phyloP scores from a whole-genome alignment of 75 land plant genomes.

The Pinus albicaulis region DNA sequence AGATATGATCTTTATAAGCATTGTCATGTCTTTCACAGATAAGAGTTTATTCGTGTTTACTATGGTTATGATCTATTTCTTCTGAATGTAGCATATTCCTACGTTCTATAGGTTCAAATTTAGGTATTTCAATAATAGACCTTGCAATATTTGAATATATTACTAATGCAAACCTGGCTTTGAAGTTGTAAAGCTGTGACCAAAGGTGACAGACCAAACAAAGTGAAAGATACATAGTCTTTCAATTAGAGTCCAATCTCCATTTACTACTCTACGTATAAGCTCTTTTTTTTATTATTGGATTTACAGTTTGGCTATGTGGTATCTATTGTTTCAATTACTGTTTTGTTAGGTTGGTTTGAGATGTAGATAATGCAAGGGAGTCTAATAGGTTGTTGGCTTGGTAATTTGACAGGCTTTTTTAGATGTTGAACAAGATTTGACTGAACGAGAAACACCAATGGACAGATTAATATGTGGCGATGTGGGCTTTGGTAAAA shows the following conservation, averaged over 20 bases:
- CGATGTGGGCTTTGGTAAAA: constrained; percentile 99
- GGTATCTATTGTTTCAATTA: background rate
- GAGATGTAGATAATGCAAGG: background rate
- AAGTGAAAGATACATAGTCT: background rate
- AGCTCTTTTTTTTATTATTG: too few species aligned
- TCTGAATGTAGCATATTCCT: background rate
- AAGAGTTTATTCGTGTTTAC: background rate
- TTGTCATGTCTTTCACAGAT: background rate
- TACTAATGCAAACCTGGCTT: background rate
- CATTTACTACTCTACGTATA: background rate
- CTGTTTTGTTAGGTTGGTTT: background rate
- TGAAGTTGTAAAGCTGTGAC: background rate
- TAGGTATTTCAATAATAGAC: background rate
- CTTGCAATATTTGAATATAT: background rate
- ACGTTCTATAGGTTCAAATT: background rate
- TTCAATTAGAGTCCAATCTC: background rate
- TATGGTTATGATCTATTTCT: background rate
- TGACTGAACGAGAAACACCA: constrained; percentile 92
- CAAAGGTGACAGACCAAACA: background rate
- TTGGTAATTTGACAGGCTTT: constrained; percentile 60
- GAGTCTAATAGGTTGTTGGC: background rate
- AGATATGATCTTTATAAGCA: background rate
- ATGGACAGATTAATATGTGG: constrained; percentile 99
- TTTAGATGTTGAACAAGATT: constrained; percentile 84
- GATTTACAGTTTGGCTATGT: background rate